Evolutionary conservation across 2,329 filamentous ascomycete genomes (phyloP), one percentile per base, ranked within the genome.

Genomic region (Mollisia scopiformis): DNA sequence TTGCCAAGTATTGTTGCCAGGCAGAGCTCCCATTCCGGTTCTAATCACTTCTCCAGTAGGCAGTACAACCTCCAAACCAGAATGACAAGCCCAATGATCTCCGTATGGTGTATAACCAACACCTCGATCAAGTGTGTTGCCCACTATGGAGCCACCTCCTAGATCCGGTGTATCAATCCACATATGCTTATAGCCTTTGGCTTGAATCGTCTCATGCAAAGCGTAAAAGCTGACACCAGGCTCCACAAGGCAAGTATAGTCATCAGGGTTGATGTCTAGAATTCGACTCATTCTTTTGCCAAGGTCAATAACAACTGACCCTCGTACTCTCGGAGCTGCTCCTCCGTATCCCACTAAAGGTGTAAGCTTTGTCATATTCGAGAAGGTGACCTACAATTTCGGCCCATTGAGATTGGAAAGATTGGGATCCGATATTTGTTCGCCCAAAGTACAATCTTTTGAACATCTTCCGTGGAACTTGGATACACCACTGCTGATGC

Each of bases 191-290:
- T 47, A 47, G n/a, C 58, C 57, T 28, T 52, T 53, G n/a, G 75
- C 74, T 62, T 76, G 70, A n/a, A 83, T 72, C 49, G 79, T 76
- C 21, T 84, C 75, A 62, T 84, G 77, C 6, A 85, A 73, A 23
- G 76, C 77, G 57, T 79, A 78, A 66, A 79, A 85, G 0, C 81
- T 80, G 0, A 85, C 83, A 0, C 83, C 83, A 0, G 83, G 83
- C 66, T 85, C 82, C 6, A 86, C 76, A 1, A 85, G 71, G 55
- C 76, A 80, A 56, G 76, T 82, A 16, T 78, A 79, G 39, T 77
- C 78, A 14, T 81, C 77, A 0, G 75, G 76, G 65, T 82, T 78
- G 13, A 85, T 77, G 43, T 82, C 75, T 6, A 85, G 66, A 6
- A 85, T 76, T 66, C 76, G 76, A 67, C 80, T 79, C 82, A 86